A percentile compares a stretch with the other conserved stretches of the same genome.
These are phyloP conservation scores for Inga oerstediana DNA, from an alignment of 306 rosid genomes.

Conservation along the genomic window DNA sequence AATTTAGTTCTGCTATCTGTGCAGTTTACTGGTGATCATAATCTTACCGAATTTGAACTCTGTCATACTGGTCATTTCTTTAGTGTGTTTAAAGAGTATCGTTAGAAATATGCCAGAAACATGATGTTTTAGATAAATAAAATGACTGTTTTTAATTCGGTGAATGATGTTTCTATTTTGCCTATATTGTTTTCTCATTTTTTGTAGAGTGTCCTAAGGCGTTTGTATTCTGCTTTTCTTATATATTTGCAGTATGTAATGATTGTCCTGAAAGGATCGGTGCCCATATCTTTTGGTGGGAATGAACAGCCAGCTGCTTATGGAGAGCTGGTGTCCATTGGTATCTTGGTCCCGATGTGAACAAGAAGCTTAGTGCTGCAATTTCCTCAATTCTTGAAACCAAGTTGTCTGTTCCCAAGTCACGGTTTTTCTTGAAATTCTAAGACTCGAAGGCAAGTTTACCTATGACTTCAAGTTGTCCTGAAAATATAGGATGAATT, in stretches of 20 bases:
- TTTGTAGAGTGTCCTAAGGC: conserved; percentile 1
- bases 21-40: not conserved
- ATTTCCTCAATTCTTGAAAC: conserved; percentile 73
- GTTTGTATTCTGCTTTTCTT: not conserved
- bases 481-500: conserved; percentile 31
- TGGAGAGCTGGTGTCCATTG: conserved; percentile 95
- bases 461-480: conserved; percentile 29
- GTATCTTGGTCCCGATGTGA: conserved; percentile 75
- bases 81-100: conserved; percentile 8
- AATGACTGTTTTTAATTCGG: not conserved
- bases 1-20: not conserved
- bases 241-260: conserved; percentile 77
- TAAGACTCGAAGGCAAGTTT: conserved; percentile 84
- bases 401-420: conserved; percentile 87
- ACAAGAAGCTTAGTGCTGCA: conserved; percentile 92
- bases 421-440: conserved; percentile 82
- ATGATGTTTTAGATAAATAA: not conserved
- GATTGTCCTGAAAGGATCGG: conserved; percentile 92
- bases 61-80: conserved; percentile 19
- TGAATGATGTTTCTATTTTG: not conserved
- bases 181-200: not conserved
- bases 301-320: conserved; percentile 90
- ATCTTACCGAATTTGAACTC: not conserved
- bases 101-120: conserved; percentile 21
- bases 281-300: conserved; percentile 92